Conservation (phyloP, 345 rosid species). For the Heritiera littoralis region DNA sequence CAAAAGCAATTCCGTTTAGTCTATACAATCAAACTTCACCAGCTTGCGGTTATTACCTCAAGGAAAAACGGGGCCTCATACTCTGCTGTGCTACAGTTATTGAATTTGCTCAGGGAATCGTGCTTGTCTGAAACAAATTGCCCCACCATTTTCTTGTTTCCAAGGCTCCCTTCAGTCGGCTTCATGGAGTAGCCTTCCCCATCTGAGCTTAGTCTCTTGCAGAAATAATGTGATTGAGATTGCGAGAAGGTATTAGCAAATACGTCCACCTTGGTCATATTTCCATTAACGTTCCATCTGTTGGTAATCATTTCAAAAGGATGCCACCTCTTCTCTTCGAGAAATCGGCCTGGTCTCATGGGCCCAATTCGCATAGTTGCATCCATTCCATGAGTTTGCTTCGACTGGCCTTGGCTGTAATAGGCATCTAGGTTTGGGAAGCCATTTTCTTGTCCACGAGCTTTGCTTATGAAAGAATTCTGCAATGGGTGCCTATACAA, state of each 20-base stretch:
- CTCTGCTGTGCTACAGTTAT: conserved; percentile 17
- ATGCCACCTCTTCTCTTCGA: conserved; percentile 48
- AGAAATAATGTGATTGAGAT: conserved; percentile 5
- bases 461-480: conserved; percentile 22
- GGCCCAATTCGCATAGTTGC: conserved; percentile 29
- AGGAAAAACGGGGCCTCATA: conserved; percentile 32
- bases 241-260: neutral
- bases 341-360: conserved; percentile 34
- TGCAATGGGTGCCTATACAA: conserved; percentile 20
- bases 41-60: conserved; percentile 27
- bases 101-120: conserved; percentile 13
- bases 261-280: neutral
- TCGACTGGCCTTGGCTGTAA: conserved; percentile 17
- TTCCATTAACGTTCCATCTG: conserved; percentile 30
- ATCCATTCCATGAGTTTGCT: conserved; percentile 27
- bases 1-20: neutral
- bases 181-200: conserved; percentile 6
- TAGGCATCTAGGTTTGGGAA: conserved; percentile 15
- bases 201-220: neutral
- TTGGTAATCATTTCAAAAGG: conserved; percentile 33
- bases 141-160: conserved; percentile 10
- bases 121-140: conserved; percentile 26
- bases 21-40: neutral
- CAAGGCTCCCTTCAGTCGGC: conserved; percentile 16
- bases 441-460: conserved; percentile 16